These are phyloP conservation scores for Cyphellophora attinorum DNA, from an alignment of 2,329 filamentous ascomycete species.

Conservation along the genomic window DNA sequence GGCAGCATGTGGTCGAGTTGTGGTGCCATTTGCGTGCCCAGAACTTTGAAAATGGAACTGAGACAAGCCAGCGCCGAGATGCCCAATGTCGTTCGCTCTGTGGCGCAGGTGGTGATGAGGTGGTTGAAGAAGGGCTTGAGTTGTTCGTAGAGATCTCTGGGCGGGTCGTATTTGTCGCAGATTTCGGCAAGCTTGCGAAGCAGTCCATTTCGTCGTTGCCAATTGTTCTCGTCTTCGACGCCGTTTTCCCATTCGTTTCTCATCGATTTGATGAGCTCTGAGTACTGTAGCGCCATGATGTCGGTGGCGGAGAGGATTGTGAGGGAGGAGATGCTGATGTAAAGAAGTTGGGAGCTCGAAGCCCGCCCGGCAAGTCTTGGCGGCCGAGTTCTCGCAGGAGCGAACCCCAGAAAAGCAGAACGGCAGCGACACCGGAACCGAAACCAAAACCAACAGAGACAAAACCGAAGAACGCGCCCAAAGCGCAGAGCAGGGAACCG, in stretches of 20 bases:
- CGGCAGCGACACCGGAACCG: background rate
- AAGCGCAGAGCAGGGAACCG: too few relatives aligned
- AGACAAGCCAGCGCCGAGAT: constrained; percentile 12
- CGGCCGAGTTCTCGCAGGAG: constrained; percentile 3
- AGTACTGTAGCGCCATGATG: constrained; percentile 12
- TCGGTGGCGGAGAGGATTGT: constrained; percentile 10
- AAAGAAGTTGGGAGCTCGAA: constrained; percentile 5
- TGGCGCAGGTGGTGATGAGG: constrained; percentile 13
- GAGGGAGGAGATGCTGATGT: constrained; percentile 8
- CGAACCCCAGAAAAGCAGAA: background rate
- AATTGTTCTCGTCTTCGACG: constrained; percentile 16
- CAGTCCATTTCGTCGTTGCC: constrained; percentile 17
- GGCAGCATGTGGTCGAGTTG: constrained; percentile 29
- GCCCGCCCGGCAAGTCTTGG: constrained; percentile 7
- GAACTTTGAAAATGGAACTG: constrained; percentile 10
- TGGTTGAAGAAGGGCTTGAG: constrained; percentile 15
- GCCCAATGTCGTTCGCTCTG: constrained; percentile 19
- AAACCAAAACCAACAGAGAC: too few relatives aligned
- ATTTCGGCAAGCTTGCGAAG: constrained; percentile 13
- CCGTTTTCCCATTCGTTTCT: constrained; percentile 11
- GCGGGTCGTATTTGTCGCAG: constrained; percentile 14
- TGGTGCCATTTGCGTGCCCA: constrained; percentile 14
- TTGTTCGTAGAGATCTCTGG: constrained; percentile 13
- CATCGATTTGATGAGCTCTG: constrained; percentile 13
- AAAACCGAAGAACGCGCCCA: too few relatives aligned